Percentiles rank a stretch among this genome's conserved stretches.
Evolutionary conservation across 805 yeast genomes (phyloP).

Genomic region (Helenozyma baotianmanensis): DNA sequence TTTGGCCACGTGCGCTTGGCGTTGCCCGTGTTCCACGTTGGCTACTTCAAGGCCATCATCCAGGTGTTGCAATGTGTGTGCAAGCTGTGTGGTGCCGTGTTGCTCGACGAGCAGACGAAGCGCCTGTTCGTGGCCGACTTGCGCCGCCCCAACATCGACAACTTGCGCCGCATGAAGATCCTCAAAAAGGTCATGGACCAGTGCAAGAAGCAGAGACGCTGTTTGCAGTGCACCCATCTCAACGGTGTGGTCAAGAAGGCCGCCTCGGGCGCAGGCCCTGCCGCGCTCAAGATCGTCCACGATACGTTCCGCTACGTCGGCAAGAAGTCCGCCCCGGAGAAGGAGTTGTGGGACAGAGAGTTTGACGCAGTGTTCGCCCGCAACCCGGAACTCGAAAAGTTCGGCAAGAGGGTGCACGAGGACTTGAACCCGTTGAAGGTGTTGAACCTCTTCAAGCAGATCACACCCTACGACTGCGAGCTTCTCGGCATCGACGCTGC

Average conservation of each 20-base stretch:
- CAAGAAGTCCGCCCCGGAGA: constrained; percentile 81
- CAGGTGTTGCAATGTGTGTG: constrained; percentile 87
- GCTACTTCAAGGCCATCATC: constrained; percentile 89
- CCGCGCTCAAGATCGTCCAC: constrained; percentile 91
- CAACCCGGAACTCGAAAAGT: constrained; percentile 85
- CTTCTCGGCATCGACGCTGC: constrained; percentile 85
- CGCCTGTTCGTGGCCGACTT: constrained; percentile 70
- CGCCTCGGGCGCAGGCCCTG: constrained; percentile 85
- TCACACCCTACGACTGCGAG: constrained; percentile 85
- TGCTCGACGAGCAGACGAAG: constrained; percentile 69
- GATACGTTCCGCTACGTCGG: constrained; percentile 96
- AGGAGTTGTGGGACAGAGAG: constrained; percentile 80
- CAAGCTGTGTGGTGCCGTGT: constrained; percentile 76
- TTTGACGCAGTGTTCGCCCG: constrained; percentile 68
- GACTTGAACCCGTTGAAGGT: constrained; percentile 93
- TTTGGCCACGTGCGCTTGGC: constrained; percentile 94
- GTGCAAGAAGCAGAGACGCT: constrained; percentile 91
- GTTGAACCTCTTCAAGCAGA: constrained; percentile 78
- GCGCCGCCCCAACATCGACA: constrained; percentile 84
- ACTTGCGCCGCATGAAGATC: constrained; percentile 85
- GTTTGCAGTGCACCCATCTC: constrained; percentile 78
- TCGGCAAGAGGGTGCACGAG: constrained; percentile 81
- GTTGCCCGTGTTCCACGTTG: constrained; percentile 95
- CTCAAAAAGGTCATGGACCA: constrained; percentile 81
- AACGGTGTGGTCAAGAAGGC: constrained; percentile 98